Evolutionary conservation across 306 rosid species (phyloP), one percentile per base, ranked within the genome.

Genomic region (Pyrus communis): DNA sequence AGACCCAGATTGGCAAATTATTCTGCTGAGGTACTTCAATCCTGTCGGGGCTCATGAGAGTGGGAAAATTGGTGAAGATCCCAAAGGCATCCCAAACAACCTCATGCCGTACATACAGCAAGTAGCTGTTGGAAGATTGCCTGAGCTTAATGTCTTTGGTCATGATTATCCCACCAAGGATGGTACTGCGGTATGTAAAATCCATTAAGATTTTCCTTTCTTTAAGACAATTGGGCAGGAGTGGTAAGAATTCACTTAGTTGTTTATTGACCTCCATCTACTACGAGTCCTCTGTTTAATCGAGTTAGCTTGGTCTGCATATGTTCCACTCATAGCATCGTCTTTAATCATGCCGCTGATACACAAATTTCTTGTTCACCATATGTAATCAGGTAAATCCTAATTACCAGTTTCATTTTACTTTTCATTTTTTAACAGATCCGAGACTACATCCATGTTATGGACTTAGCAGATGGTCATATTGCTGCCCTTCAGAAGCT

Each of bases 391-490:
- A 40, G 54, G 28, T 42, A 15, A 59, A 15, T 59, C 31, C 51
- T 57, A 31, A 55, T 52, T 57, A 31, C 60, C 46, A 42, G 17
- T 69, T 63, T 63, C 28, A 0, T 78, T 25, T 5, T 42, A n/a
- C 19, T 15, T 15, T 42, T 52, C 22, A 55, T 64, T 64, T 64
- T 46, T 77, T 54, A 84, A 81, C 82, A 95, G 98, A 67, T 95
- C 60, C 91, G 99, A 62, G 99, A 95, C 89, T 95, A 92, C 71
- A 92, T 95, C 82, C 99, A 95, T 86, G 99, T 95, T 45, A 95
- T 95, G 97, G 99, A 95, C 89, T 81, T 92, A 23, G 99, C 99
- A n/a, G 97, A 95, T 77, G 99, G 99, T 35, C 99, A 95, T 84
- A 90, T 92, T 73, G 96, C 99, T 74, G 99, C 99, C 60, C 71